A percentile compares a stretch with the other conserved stretches of the same genome.
Evolutionary conservation across 2,329 filamentous ascomycete species (phyloP).

Genomic region (Huntiella savannae): DNA sequence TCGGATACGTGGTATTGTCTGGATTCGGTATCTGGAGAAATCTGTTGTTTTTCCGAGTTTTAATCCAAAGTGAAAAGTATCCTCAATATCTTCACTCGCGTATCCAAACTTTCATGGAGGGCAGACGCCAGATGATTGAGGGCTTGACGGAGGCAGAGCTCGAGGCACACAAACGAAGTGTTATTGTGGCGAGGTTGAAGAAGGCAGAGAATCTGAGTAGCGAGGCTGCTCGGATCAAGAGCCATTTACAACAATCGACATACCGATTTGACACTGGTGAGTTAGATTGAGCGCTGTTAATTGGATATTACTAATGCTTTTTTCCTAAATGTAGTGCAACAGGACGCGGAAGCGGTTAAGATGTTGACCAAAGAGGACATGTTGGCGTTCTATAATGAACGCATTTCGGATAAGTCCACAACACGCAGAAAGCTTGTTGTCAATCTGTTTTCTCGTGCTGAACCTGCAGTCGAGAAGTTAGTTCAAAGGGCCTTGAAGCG

Average conservation of each 20-base stretch:
- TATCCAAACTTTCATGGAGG: slow-evolving; percentile 65
- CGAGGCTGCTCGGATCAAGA: slow-evolving; percentile 61
- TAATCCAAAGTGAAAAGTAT: slow-evolving; percentile 82
- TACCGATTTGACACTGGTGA: slow-evolving; percentile 78
- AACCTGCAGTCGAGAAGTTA: slow-evolving; percentile 15
- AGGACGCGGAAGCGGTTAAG: slow-evolving; percentile 58
- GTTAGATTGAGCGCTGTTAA: slow-evolving; percentile 15
- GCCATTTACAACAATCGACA: slow-evolving; percentile 43
- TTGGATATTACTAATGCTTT: not conserved
- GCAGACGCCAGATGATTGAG: slow-evolving; percentile 45
- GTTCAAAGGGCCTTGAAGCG: slow-evolving; percentile 7
- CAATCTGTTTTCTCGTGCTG: slow-evolving; percentile 59
- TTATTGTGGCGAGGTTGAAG: slow-evolving; percentile 72
- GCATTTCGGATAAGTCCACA: slow-evolving; percentile 55
- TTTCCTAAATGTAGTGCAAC: slow-evolving; percentile 33
- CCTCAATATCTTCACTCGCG: slow-evolving; percentile 69
- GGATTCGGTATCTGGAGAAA: slow-evolving; percentile 53
- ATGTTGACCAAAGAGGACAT: slow-evolving; percentile 62
- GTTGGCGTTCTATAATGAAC: slow-evolving; percentile 55
- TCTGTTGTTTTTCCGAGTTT: slow-evolving; percentile 67
- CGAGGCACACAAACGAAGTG: slow-evolving; percentile 73
- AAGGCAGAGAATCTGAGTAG: slow-evolving; percentile 82
- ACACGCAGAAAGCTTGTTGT: slow-evolving; percentile 67
- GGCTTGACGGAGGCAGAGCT: slow-evolving; percentile 72
- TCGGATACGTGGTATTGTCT: slow-evolving; percentile 90